These are phyloP conservation scores for Rhodotorula sp. DNA, from an alignment of 1,284 basidiomycete genomes.

Conservation along the genomic window DNA sequence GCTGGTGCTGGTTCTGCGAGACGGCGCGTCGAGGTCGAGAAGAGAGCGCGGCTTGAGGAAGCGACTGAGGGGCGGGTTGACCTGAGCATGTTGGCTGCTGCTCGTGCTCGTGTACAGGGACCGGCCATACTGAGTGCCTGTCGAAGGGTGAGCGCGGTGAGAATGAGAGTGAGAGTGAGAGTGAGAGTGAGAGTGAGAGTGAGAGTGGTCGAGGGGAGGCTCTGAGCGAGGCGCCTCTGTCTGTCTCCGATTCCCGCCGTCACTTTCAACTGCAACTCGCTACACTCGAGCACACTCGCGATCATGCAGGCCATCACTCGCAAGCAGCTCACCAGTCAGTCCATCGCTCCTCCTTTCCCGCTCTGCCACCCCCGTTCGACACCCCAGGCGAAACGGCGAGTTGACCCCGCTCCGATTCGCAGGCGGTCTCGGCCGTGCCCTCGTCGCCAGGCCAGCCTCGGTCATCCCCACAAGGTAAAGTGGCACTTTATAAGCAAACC, in stretches of 20 bases:
- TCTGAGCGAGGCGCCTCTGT: not conserved
- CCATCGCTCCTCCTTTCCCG: not conserved
- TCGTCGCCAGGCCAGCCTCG: conserved; percentile 10
- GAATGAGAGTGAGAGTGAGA: not conserved
- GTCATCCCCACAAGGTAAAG: conserved; percentile 20
- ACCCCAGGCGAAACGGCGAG: too few relatives aligned
- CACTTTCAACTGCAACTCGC: not conserved
- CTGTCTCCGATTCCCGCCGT: not conserved
- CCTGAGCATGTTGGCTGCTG: not conserved
- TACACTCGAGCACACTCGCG: not conserved
- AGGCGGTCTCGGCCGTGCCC: conserved; percentile 13
- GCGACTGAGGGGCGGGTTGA: too few relatives aligned
- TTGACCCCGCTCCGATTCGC: not conserved
- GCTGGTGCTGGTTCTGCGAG: too few relatives aligned
- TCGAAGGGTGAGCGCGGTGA: conserved; percentile 14
- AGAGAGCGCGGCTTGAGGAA: too few relatives aligned
- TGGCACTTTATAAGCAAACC: too few relatives aligned
- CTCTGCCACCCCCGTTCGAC: too few relatives aligned
- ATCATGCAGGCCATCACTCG: conserved; percentile 5
- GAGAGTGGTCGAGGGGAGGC: not conserved
- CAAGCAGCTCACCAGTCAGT: conserved; percentile 6
- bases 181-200: not conserved
- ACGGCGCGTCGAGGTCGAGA: too few relatives aligned
- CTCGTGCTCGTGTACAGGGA: conserved; percentile 1
- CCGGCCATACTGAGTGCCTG: not conserved